These are phyloP conservation scores for Massarina eburnea DNA, from an alignment of 2,329 filamentous ascomycete genomes.

Conservation along the genomic window DNA sequence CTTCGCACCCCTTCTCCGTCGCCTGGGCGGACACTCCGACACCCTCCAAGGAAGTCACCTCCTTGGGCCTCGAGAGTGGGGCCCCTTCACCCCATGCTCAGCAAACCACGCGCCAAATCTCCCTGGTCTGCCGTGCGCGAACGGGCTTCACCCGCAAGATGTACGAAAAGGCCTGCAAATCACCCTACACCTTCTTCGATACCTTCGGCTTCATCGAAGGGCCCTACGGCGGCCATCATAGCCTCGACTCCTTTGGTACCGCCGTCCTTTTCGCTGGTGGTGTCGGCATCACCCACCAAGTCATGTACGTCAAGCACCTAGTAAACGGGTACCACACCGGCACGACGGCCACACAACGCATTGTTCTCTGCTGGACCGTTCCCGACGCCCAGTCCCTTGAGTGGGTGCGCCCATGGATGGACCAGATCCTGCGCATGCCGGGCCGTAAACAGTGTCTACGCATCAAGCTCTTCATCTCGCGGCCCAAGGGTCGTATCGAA, in stretches of 20 bases:
- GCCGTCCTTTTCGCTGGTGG: slow-evolving; percentile 79
- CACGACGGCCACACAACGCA: slow-evolving; percentile 69
- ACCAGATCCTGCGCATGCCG: slow-evolving; percentile 62
- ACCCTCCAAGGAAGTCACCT: slow-evolving; percentile 36
- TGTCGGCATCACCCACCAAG: slow-evolving; percentile 78
- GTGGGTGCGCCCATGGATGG: slow-evolving; percentile 69
- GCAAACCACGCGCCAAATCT: slow-evolving; percentile 55
- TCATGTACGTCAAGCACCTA: slow-evolving; percentile 73
- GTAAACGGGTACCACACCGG: slow-evolving; percentile 68
- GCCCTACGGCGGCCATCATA: slow-evolving; percentile 72
- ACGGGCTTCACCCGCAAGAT: slow-evolving; percentile 73
- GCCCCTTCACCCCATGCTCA: slow-evolving; percentile 18
- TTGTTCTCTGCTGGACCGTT: slow-evolving; percentile 77
- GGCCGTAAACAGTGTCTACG: slow-evolving; percentile 60
- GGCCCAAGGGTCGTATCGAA: slow-evolving; percentile 59
- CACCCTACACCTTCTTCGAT: slow-evolving; percentile 60
- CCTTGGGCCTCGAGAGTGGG: slow-evolving; percentile 36
- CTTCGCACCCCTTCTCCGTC: slow-evolving; percentile 54
- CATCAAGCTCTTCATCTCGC: slow-evolving; percentile 65
- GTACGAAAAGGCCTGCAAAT: slow-evolving; percentile 66
- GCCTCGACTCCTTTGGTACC: slow-evolving; percentile 73
- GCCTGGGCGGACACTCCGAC: slow-evolving; percentile 48
- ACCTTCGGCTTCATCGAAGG: slow-evolving; percentile 72
- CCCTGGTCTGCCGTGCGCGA: slow-evolving; percentile 71
- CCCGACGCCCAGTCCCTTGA: slow-evolving; percentile 67